Base-by-base conservation (phyloP, 257 asterid species). In the Petrea volubilis region DNA sequence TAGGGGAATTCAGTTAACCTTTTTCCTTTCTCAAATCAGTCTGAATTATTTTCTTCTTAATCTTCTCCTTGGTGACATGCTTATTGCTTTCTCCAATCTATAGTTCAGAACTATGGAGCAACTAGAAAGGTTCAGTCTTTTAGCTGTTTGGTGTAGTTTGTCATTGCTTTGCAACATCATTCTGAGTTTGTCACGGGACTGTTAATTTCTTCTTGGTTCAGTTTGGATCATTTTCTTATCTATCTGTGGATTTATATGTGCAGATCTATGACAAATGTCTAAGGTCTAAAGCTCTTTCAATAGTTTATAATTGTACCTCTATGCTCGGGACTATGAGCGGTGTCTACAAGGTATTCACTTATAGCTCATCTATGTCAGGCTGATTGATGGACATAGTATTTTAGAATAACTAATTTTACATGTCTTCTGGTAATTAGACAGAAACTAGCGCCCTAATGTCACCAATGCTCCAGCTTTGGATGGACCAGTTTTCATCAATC, bases 401-500 rank as follows among this genome's bases (percentile, higher is more conserved):
- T 60, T 59, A 50, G 53, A 67, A 43, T 47, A 53, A 60, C 81
- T 81, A 76, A 70, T 76, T 53, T 55, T 40, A 29, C 23, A 60
- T 62, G 67, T 40, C 67, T 85, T 70, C 36, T 69, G 72, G 77
- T 74, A 60, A 69, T 58, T 80, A 91, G 99, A 68, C 80, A 76
- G 97, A 95, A 82, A 84, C 97, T 24, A 90, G 78, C 38, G 81
- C 84, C 29, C 70, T 95, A 74, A 83, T 95, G 87, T 82, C 70
- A 74, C 96, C 96, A 56, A 81, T 90, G 98, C 86, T 92, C 78
- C 98, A 81, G 71, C 92, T 91, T 18, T 95, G 96, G 97, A 85
- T 92, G 86, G 88, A 88, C 46, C 97, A 86, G 59, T 92, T 95
- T 73, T 84, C 94, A 40, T 82, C 76, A 62, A 80, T 88, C 73